phyloP scores from a whole-genome alignment of 1,284 basidiomycete species.

The Inonotus hispidus region DNA sequence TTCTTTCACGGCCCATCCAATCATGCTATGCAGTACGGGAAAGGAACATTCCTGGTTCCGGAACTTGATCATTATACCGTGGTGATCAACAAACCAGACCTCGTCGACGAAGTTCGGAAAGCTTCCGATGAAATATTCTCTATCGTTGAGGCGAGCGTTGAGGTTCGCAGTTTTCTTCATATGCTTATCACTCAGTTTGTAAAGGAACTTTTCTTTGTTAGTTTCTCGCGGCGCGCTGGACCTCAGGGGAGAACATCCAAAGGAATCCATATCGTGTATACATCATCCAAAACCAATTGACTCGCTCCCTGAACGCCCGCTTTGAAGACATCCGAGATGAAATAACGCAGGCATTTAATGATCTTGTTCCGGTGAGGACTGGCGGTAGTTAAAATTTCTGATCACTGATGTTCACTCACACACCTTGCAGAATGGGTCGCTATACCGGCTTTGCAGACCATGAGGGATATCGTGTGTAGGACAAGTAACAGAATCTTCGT shows the following conservation, averaged over 20 bases:
- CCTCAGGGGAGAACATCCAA: slow-evolving; percentile 17
- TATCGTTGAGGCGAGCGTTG: slow-evolving; percentile 21
- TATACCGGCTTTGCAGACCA: slow-evolving; percentile 29
- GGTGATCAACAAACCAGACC: slow-evolving; percentile 22
- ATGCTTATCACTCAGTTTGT: neutral
- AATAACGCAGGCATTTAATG: slow-evolving; percentile 22
- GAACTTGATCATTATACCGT: slow-evolving; percentile 27
- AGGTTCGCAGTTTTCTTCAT: slow-evolving; percentile 21
- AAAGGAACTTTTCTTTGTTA: neutral
- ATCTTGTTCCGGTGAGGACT: slow-evolving; percentile 20
- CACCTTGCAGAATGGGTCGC: slow-evolving; percentile 35
- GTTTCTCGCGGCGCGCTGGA: slow-evolving; percentile 14
- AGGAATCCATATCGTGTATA: slow-evolving; percentile 22
- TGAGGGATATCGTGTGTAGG: slow-evolving; percentile 37
- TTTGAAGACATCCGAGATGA: slow-evolving; percentile 27
- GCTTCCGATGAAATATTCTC: slow-evolving; percentile 30
- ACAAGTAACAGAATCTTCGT: slow-evolving; percentile 37
- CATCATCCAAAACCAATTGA: slow-evolving; percentile 25
- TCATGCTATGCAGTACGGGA: slow-evolving; percentile 17
- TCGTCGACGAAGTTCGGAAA: slow-evolving; percentile 31
- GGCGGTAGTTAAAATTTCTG: slow-evolving; percentile 11
- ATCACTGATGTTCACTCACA: neutral
- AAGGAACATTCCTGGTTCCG: slow-evolving; percentile 26
- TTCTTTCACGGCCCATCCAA: neutral
- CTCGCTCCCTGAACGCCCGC: slow-evolving; percentile 21